Evolutionary conservation across 192 early-diverging fungal species (phyloP).

Genomic region (Globomyces pollinis-pini): DNA sequence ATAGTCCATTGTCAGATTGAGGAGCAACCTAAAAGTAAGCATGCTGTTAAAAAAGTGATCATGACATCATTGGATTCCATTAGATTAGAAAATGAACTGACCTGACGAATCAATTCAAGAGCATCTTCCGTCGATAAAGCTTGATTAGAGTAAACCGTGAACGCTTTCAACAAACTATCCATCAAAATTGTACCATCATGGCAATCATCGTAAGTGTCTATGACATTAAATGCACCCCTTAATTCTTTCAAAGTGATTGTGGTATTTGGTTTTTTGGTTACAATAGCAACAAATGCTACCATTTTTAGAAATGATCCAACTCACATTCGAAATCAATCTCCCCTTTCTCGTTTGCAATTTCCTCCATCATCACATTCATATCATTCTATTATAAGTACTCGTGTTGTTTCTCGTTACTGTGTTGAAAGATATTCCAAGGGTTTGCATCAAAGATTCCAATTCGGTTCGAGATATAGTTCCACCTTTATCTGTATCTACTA

Average conservation of each 20-base stretch:
- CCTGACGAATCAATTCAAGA: background rate
- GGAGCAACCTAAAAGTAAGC: constrained; percentile 38
- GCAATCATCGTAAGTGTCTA: constrained; percentile 8
- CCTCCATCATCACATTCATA: constrained; percentile 44
- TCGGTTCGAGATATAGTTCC: constrained; percentile 43
- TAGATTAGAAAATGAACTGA: no score
- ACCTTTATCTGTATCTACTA: constrained; percentile 53
- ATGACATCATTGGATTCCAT: no score
- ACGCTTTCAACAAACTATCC: background rate
- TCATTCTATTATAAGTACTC: constrained; percentile 17
- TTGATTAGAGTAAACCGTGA: background rate
- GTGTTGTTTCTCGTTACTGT: background rate
- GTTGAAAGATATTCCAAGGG: constrained; percentile 19
- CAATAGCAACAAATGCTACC: constrained; percentile 45
- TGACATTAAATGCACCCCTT: constrained; percentile 30
- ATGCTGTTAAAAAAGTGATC: constrained; percentile 16
- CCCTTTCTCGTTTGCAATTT: constrained; percentile 44
- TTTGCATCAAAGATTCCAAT: constrained; percentile 45
- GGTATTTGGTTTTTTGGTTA: constrained; percentile 45
- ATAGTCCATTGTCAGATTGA: constrained; percentile 34
- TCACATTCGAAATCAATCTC: constrained; percentile 53
- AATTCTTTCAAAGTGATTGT: constrained; percentile 38
- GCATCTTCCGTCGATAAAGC: constrained; percentile 8
- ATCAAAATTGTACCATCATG: constrained; percentile 10
- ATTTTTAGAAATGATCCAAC: background rate